Base-by-base conservation (phyloP, 176 grass and related monocot species). In the Zoysia japonica region DNA sequence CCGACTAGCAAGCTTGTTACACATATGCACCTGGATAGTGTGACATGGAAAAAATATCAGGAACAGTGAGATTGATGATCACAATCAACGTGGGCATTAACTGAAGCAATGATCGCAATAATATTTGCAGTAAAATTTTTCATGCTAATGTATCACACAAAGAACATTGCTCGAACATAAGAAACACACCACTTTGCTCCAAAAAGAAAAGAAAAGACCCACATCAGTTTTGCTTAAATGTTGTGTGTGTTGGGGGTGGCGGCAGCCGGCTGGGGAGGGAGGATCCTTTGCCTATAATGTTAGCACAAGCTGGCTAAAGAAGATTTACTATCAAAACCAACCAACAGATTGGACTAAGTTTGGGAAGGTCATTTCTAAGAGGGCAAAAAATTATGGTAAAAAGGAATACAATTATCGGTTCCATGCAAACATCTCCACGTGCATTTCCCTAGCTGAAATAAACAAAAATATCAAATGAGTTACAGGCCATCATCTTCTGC, bases 1-100 rank as follows among this genome's bases (percentile, higher is more conserved):
- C 51, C 96, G 90, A 78, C 83, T 95, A 81, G 96, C 96, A 84
- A 99, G 96, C 83, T 99, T 99, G 86, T 99, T 99, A 75, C 96
- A 99, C 96, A 95, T 95, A 64, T 99, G 96, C 16, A 99, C 96
- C 96, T 99, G 86, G 47, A 89, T 78, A 43, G 63, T 11, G 28
- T 28, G 70, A 37, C 56, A 74, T 80, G 61, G 65, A 72, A 8
- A 47, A 45, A 61, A 82, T 66, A 16, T 51, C 16, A 84, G 19
- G 74, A 66, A 63, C 28, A 13, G 2, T 12, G 51, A 8, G 6
- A 74, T 68, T 17, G 40, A 81, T 65, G 43, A 57, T 73, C 28
- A 48, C 15, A 65, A 36, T 72, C 19, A 50, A 85, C 11, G 42
- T 72, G 51, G 36, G 6, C 19, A 81, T 67, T 17, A 28, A 28